phyloP scores from a whole-genome alignment of 352 stramenopile species.

The Phytophthora parvispora region DNA sequence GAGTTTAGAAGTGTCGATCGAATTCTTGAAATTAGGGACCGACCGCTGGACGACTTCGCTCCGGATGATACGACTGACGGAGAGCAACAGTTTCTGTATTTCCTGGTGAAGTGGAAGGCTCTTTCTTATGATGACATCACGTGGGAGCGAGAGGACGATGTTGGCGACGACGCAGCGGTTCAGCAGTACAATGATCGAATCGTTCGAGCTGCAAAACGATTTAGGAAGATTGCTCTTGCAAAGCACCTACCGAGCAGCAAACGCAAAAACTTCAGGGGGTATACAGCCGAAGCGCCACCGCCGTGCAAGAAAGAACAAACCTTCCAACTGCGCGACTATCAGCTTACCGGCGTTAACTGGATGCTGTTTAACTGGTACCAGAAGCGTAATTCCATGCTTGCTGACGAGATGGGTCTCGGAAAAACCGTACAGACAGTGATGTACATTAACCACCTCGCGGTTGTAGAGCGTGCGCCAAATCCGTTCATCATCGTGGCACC shows the following conservation, averaged over 20 bases:
- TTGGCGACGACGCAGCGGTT: constrained; percentile 89
- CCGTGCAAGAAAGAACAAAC: constrained; percentile 66
- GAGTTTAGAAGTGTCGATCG: constrained; percentile 92
- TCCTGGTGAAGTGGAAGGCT: constrained; percentile 99
- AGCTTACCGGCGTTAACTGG: constrained; percentile 99
- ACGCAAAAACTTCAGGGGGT: constrained; percentile 82
- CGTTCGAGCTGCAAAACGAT: constrained; percentile 56
- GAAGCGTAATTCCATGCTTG: constrained; percentile 98
- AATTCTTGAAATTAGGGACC: constrained; percentile 89
- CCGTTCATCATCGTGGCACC: constrained; percentile 99
- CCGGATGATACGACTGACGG: constrained; percentile 47
- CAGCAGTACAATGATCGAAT: constrained; percentile 84
- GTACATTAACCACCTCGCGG: constrained; percentile 97
- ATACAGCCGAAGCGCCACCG: constrained; percentile 66
- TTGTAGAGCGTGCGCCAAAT: constrained; percentile 95
- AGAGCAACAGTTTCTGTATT: constrained; percentile 89
- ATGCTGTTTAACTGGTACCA: constrained; percentile 99
- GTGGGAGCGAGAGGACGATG: constrained; percentile 98
- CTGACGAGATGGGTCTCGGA: constrained; percentile 99
- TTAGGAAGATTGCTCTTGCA: constrained; percentile 53
- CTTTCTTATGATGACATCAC: constrained; percentile 98
- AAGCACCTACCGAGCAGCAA: constrained; percentile 46
- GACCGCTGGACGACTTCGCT: constrained; percentile 74
- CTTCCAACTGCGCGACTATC: constrained; percentile 98
- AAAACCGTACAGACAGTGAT: constrained; percentile 97